Evolutionary conservation across 2,329 filamentous ascomycete genomes (phyloP), one percentile per base, ranked within the genome.

Genomic region (Neonectria faginata): DNA sequence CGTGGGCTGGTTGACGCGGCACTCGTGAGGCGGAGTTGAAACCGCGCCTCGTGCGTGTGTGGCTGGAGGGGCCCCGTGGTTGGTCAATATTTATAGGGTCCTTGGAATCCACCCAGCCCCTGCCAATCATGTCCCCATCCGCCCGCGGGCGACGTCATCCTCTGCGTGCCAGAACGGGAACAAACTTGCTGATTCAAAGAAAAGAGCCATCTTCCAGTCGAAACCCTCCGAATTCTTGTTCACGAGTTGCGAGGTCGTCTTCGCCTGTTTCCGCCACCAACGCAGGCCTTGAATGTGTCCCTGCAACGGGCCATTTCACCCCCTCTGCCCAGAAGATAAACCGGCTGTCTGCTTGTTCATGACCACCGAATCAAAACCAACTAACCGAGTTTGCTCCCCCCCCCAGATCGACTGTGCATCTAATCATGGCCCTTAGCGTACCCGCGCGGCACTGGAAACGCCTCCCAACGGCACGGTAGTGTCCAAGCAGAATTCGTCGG

Each of bases 21-120:
- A 73, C 61, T 72, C 51, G 51, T 59, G 72, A 66, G 72, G 72
- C 72, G 72, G 63, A 72, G 72, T 71, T 72, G 72, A 73, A 67
- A 74, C 72, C 67, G 64, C 66, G 70, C 72, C 69, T 70, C 65
- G 52, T 63, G 42, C 65, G 18, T 45, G 66, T 71, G 72, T 74
- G 72, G 72, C 72, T 74, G 67, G 66, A 58, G 55, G 11, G 12
- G 41, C 5, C 25, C 25, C 11, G 9, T 61, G 52, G 70, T 72
- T 74, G 69, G 72, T 18, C 44, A 54, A 44, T 73, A 74, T 73
- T 69, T 65, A 72, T 74, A 74, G 70, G 63, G 57, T 53, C 47
- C 22, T 57, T 36, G 48, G 18, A 31, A 12, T 33, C 20, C 36
- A 22, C 25, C 51, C 57, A 22, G 45, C 67, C 70, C 71, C 66